Base-by-base conservation (phyloP, 106 monocot species). In the Hemerocallis citrina region DNA sequence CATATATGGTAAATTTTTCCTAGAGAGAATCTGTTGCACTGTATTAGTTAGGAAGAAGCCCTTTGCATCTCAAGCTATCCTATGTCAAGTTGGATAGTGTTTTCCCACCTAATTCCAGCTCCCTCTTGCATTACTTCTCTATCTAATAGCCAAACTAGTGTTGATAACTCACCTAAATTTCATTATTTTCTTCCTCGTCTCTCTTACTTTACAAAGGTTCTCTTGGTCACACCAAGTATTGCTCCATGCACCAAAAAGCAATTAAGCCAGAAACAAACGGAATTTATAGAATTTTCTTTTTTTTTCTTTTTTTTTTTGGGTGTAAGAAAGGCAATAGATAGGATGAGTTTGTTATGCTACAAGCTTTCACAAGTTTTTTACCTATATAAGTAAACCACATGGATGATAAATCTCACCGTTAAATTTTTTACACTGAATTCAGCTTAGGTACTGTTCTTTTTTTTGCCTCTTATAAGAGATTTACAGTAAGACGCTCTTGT, bases 61-160 rank as follows among this genome's bases (percentile, higher is more conserved):
- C n/a, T n/a, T n/a, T n/a, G n/a, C n/a, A n/a, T n/a, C n/a, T n/a
- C n/a, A n/a, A n/a, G n/a, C n/a, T n/a, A n/a, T n/a, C n/a, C n/a
- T n/a, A n/a, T n/a, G 32, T 55, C 13, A 12, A 55, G 55, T 24
- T 10, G n/a, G 43, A 27, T 47, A 58, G 58, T 36, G 2, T 57
- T 35, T 59, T 31, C 68, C 30, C 39, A 44, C 67, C 67, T 38
- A 66, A 64, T 51, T 35, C 10, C 32, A 51, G 21, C 22, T 14
- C 23, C 22, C 30, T 0, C 24, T 55, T 32, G 15, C n/a, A n/a
- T n/a, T 15, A 20, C 39, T 52, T 28, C 54, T 16, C 38, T 15
- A 9, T 5, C 13, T 4, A 10, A 23, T 2, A 28, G 14, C 5
- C 35, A 24, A 24, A 1, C 0, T 2, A 14, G 5, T 24, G 3